A percentile compares a stretch with the other conserved stretches of the same genome.
phyloP scores from a whole-genome alignment of 176 grass and related monocot species.

The Oryza meridionalis region DNA sequence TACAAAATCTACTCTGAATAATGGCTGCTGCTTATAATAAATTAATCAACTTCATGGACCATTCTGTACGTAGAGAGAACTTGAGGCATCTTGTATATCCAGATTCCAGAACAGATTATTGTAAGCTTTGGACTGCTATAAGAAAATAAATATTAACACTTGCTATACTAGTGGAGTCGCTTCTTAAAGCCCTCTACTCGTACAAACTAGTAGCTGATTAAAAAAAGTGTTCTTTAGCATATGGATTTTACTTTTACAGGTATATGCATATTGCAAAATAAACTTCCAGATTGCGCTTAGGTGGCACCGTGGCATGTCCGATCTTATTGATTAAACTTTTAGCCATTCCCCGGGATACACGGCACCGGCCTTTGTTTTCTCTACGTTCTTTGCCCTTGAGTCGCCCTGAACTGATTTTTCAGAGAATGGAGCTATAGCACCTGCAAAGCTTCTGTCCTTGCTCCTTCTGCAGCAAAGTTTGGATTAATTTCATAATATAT shows the following conservation, averaged over 20 bases:
- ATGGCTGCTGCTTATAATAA: background rate
- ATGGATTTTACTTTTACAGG: constrained; percentile 19
- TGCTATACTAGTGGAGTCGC: background rate
- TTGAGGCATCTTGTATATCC: background rate
- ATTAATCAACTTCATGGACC: constrained; percentile 3
- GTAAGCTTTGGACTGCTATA: constrained; percentile 9
- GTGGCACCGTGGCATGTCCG: background rate
- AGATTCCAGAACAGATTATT: background rate
- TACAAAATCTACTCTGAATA: background rate
- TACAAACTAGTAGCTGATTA: background rate
- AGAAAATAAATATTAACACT: background rate
- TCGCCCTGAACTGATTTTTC: constrained; percentile 43
- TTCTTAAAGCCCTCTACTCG: background rate
- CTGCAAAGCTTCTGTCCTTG: constrained; percentile 45
- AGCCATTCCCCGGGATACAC: constrained; percentile 55
- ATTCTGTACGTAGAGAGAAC: background rate
- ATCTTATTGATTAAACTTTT: constrained; percentile 39
- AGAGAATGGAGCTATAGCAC: constrained; percentile 40
- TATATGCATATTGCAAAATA: background rate
- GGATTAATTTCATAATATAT: constrained; percentile 7
- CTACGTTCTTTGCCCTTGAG: constrained; percentile 28
- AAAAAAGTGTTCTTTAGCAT: background rate
- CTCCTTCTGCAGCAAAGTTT: constrained; percentile 43
- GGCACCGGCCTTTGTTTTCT: constrained; percentile 21
- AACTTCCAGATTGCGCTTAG: background rate